Evolutionary conservation across 192 early-diverging fungal genomes (phyloP), one percentile per base, ranked within the genome.

Genomic region (Chytriomyces confervae): DNA sequence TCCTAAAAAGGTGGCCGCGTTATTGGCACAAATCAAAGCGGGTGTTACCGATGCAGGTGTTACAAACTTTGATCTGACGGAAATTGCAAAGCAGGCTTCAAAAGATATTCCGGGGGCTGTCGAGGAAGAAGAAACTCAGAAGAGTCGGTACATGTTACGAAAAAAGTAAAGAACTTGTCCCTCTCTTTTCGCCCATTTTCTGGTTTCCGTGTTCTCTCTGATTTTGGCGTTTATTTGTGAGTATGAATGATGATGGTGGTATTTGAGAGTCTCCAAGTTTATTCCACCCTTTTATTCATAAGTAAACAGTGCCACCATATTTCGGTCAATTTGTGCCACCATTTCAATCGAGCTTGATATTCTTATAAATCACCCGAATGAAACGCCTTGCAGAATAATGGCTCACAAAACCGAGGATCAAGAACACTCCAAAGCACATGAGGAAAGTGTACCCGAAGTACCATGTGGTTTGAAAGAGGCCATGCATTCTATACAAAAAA

Each of bases 401-500:
- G 10, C 95, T 95, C 72, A 94, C 66, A 44, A 79, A 79, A n/a
- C 77, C 93, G 10, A 94, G 81, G 69, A 96, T 81, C 23, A 94
- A 78, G 72, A 93, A 92, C 79, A 95, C 86, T 61, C 92, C 80
- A 66, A 94, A 53, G 79, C 93, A 95, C 51, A 89, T 91, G 51
- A 96, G 86, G 5, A 81, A 81, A 62, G 93, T 93, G 83, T 94
- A 98, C 63, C 95, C 95, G 90, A 98, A 96, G 82, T 96, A 98
- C 76, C 94, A 91, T 4, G 92, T 87, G 18, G 91, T 86, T 71
- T 92, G 92, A 50, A 94, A 93, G 23, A 91, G 85, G 6, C 91
- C 90, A 50, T 91, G 89, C 87, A 98, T 92, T 67, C 92, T 94
- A 76, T 27, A 60, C 16, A 50, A 81, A 43, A 23, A 50, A 81